Base-by-base conservation (phyloP, 768 basidiomycete species). In the Panaeolus cyanescens region DNA sequence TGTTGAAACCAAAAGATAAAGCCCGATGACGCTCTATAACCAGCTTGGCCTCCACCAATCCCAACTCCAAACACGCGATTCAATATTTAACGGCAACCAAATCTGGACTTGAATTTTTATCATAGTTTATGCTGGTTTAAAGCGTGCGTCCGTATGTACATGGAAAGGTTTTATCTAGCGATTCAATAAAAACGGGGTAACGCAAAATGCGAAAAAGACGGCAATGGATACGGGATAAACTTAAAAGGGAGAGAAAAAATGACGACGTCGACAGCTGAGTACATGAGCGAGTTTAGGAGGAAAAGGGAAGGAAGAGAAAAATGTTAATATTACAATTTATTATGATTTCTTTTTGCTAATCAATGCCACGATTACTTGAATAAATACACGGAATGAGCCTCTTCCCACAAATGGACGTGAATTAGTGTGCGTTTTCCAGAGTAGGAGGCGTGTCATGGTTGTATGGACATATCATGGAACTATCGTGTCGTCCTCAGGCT, bases 311-410 rank as follows among this genome's bases (percentile, higher is more conserved):
- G 25, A 28, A 28, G 12, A 8, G 45, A n/a, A n/a, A n/a, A n/a
- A n/a, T 50, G 45, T 25, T 50, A 50, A 50, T 50, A 50, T 25
- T 50, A 50, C 45, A 50, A n/a, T 12, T 50, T 28, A 50, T 50
- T 50, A 50, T n/a, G 45, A 50, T 7, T 34, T 50, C n/a, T 50
- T 39, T 50, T 50, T 50, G 45, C 45, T 50, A 50, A 50, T 50
- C 45, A 50, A 50, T 50, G 45, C 45, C 45, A 50, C 45, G 30
- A 50, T 50, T 50, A 50, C 25, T 50, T 50, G 15, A 50, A 50
- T 50, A 50, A 50, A 50, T 50, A 50, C 45, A 50, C 30, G 45
- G 25, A 50, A 50, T 50, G 45, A 28, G n/a, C n/a, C n/a, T n/a
- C n/a, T n/a, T n/a, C n/a, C n/a, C n/a, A n/a, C n/a, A n/a, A n/a